Evolutionary conservation across 164 flowering plant genomes (phyloP), one percentile per base, ranked within the genome.

Genomic region (Pachysandra terminalis): DNA sequence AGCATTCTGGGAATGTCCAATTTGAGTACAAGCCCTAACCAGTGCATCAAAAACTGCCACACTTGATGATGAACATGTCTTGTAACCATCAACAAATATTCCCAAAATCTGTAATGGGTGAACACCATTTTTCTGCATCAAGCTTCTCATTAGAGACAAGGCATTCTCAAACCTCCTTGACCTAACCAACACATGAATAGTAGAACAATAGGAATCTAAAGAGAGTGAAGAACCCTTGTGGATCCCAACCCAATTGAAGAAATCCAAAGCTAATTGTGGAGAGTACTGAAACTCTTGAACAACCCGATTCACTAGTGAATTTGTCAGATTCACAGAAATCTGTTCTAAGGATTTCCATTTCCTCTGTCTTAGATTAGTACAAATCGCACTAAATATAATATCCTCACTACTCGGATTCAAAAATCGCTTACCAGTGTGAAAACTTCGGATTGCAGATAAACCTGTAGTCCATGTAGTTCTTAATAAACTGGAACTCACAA

Each of bases 11-110:
- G 77, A 72, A 4, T 68, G 68, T 63, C 81, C 81, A 57, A 70
- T 41, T 63, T 75, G 80, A 37, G 78, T 72, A 60, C 84, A 81
- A 69, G 84, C 80, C 59, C 81, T 74, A 60, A 83, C 75, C 71
- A 83, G 45, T 63, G 86, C 71, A 76, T 82, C 86, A 75, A 76
- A 80, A 41, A 80, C 82, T 5, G 80, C 75, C 0, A 66, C 62
- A 67, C 61, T 51, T 8, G 80, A 67, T n/a, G n/a, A n/a, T 9
- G 13, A 12, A 55, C 64, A 73, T 3, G 19, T 63, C 64, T 64
- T 68, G 63, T 67, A 70, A 57, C 77, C 72, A 63, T 63, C 24
- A 23, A 74, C 35, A 73, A 83, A 68, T 23, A 67, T 78, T 28
- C 75, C 80, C 74, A 79, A 59, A 61, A 83, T 48, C 22, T 79